Conservation (phyloP, 1,284 basidiomycete genomes). For the Athelia sp. region DNA sequence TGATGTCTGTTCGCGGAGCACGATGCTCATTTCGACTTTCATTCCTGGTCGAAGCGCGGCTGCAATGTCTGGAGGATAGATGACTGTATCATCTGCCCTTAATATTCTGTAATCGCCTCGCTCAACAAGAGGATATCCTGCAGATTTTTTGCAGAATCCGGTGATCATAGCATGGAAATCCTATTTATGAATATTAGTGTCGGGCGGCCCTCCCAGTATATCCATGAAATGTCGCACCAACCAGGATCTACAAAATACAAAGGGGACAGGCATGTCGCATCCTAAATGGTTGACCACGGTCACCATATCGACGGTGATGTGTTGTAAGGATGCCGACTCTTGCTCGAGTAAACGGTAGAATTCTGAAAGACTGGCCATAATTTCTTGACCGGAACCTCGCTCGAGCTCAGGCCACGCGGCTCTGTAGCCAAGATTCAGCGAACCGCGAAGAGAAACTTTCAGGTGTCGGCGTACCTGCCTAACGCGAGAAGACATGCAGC, state of each 20-base stretch:
- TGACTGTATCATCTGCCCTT: background rate
- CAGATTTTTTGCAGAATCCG: background rate
- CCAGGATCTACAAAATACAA: background rate
- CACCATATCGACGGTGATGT: background rate
- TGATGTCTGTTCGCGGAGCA: background rate
- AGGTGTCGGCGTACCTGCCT: no score
- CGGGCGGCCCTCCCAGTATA: background rate
- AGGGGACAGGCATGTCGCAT: background rate
- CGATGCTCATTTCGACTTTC: background rate
- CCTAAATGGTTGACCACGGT: constrained; percentile 1
- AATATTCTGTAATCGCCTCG: background rate
- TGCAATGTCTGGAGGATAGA: background rate
- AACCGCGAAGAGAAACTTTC: no score
- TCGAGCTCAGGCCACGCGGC: background rate
- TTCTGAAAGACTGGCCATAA: background rate
- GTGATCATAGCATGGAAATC: background rate
- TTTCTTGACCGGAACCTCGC: background rate
- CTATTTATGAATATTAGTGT: background rate
- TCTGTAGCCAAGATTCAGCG: background rate
- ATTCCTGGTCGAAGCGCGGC: background rate
- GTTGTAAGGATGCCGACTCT: background rate
- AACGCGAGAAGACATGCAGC: no score
- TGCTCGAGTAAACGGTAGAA: background rate
- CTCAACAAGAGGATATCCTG: background rate
- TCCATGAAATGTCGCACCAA: background rate